A percentile compares a stretch with the other conserved stretches of the same genome.
Evolutionary conservation across 228 moss, liverwort and hornwort genomes (phyloP).

Genomic region (Sphagnum fallax): DNA sequence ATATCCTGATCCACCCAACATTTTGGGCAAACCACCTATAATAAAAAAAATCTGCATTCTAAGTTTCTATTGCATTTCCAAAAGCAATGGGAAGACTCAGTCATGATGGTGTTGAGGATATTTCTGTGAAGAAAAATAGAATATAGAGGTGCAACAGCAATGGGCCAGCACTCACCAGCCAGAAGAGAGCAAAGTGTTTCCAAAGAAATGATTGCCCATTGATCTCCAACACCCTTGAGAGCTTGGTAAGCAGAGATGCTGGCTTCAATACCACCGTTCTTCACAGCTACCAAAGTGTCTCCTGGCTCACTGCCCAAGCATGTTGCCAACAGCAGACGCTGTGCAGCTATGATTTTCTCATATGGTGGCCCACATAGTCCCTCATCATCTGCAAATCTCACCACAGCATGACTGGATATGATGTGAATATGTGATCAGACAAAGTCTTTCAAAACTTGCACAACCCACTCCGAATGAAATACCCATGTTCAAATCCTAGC

Average conservation of each 20-base stretch:
- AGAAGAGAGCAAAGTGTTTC: conserved; percentile 32
- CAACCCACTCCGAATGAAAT: no score
- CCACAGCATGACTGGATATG: conserved; percentile 15
- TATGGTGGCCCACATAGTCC: no score
- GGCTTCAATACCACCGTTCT: conserved; percentile 42
- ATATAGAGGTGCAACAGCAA: neutral
- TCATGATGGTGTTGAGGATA: no score
- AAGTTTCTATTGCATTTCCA: no score
- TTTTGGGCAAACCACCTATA: no score
- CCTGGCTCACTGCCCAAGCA: conserved; percentile 28
- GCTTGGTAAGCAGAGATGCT: conserved; percentile 46
- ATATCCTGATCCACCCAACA: no score
- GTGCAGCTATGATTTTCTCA: no score
- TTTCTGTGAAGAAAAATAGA: neutral
- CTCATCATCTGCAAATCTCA: conserved; percentile 16
- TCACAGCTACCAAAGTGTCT: conserved; percentile 43
- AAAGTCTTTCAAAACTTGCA: no score
- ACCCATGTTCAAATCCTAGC: no score
- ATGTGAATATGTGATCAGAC: no score
- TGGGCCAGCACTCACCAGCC: conserved; percentile 17
- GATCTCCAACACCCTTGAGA: conserved; percentile 30
- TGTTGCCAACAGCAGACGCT: neutral
- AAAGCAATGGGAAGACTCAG: no score
- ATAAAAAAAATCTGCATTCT: no score
- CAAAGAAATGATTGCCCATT: conserved; percentile 33